Percentiles rank a stretch among this genome's conserved stretches.
These are phyloP conservation scores for Triticum timopheevii DNA, from an alignment of 176 grass and related monocot species.

Conservation along the genomic window DNA sequence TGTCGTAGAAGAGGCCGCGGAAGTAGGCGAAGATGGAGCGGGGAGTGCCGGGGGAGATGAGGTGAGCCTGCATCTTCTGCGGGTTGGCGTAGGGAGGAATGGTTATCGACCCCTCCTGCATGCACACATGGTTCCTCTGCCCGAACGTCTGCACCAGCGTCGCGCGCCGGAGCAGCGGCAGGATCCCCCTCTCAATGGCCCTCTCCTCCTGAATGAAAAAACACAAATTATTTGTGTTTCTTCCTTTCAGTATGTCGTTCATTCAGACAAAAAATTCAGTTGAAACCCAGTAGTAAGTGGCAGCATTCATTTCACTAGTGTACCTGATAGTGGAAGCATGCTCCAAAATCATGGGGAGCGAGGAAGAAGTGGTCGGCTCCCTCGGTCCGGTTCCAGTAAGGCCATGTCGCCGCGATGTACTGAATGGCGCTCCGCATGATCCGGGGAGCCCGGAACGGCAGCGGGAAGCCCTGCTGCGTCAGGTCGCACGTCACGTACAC, in stretches of 20 bases:
- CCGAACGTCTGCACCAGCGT: constrained; percentile 72
- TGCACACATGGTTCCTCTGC: constrained; percentile 61
- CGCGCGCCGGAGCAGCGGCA: constrained; percentile 47
- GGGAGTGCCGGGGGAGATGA: constrained; percentile 49
- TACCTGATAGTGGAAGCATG: constrained; percentile 63
- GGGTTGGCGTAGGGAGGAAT: constrained; percentile 62
- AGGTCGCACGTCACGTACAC: constrained; percentile 68
- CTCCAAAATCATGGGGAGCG: constrained; percentile 54
- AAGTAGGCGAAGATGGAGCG: constrained; percentile 73
- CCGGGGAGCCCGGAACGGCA: constrained; percentile 59
- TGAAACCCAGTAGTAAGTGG: neutral
- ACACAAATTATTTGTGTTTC: neutral
- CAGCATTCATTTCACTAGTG: neutral
- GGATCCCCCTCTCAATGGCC: constrained; percentile 51
- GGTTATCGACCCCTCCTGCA: constrained; percentile 56
- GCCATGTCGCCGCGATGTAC: constrained; percentile 47
- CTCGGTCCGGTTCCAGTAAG: constrained; percentile 64
- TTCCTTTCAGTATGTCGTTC: neutral
- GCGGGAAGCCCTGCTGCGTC: constrained; percentile 51
- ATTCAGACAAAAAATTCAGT: neutral
- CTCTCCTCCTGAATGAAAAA: constrained; percentile 40
- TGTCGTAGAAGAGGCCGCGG: constrained; percentile 59
- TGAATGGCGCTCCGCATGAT: constrained; percentile 66
- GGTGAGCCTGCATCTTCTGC: constrained; percentile 57
- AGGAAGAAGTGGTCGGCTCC: constrained; percentile 62